Conservation (phyloP, 1,139 yeast genomes). For the Geotrichum carabidarum region DNA sequence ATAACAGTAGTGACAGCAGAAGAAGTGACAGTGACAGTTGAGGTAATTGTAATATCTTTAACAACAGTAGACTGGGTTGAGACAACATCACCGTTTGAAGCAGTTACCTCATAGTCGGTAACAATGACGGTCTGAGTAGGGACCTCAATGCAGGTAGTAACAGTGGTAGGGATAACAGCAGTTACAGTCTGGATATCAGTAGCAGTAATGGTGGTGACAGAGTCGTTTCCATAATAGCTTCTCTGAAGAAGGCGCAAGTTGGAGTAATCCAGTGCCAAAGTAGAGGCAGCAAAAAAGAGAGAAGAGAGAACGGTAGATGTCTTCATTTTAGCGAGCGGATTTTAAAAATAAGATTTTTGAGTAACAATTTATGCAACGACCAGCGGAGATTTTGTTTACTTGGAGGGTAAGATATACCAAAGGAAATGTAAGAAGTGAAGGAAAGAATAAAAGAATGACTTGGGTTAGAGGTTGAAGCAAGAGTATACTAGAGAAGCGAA, state of each 20-base stretch:
- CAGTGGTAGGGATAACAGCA: slow-evolving; percentile 8
- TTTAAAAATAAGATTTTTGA: neutral
- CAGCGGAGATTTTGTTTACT: neutral
- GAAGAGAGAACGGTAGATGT: slow-evolving; percentile 1
- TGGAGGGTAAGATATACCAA: neutral
- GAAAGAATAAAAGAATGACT: slow-evolving; percentile 3
- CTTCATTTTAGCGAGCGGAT: slow-evolving; percentile 2
- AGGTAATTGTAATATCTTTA: slow-evolving; percentile 4
- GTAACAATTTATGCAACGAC: neutral
- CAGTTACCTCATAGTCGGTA: slow-evolving; percentile 1
- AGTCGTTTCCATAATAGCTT: neutral
- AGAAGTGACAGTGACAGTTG: slow-evolving; percentile 9
- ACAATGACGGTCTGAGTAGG: slow-evolving; percentile 4
- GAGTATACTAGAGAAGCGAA: neutral
- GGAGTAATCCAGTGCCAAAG: slow-evolving; percentile 2
- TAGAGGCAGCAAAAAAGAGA: slow-evolving; percentile 3
- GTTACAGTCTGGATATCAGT: slow-evolving; percentile 7
- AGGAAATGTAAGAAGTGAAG: neutral
- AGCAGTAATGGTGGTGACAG: slow-evolving; percentile 1
- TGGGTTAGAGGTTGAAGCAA: slow-evolving; percentile 1
- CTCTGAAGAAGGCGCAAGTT: neutral
- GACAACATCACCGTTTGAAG: neutral
- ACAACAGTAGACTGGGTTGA: neutral
- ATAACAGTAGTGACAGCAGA: neutral
- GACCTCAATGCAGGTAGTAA: neutral